Base-by-base conservation (phyloP, 2,329 filamentous ascomycete species). In the Coniella lustricola region DNA sequence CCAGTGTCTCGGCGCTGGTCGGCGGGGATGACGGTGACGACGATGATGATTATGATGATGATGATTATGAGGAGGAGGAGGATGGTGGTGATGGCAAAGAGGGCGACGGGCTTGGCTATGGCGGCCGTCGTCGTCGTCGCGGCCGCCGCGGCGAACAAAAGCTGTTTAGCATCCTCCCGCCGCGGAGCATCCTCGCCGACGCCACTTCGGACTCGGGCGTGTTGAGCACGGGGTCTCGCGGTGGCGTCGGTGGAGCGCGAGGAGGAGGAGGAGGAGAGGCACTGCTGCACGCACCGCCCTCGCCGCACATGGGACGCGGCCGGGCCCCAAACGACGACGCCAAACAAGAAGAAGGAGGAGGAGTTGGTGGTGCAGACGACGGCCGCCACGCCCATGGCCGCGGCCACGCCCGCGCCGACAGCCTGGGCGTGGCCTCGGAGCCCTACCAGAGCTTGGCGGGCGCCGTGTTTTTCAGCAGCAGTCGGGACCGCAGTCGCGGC, bases 101-200 rank as follows among this genome's bases (percentile, higher is more conserved):
- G n/a, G n/a, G n/a, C n/a, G n/a, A n/a, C n/a, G n/a, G n/a, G n/a
- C n/a, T n/a, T n/a, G n/a, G n/a, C n/a, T n/a, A n/a, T n/a, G n/a
- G n/a, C n/a, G n/a, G n/a, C n/a, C n/a, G n/a, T n/a, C n/a, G n/a
- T n/a, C n/a, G n/a, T n/a, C n/a, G n/a, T n/a, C n/a, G n/a, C n/a
- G 60, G 57, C 54, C n/a, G 61, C 59, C 44, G 60, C 59, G n/a
- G 60, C 57, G 29, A 64, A 65, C 14, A 81, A n/a, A n/a, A 79
- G 65, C 69, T 84, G 56, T 84, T 84, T 63, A 81, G 77, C 58
- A 82, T 84, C 55, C 64, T 84, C 41, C 79, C 79, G 34, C 76
- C 79, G 12, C 80, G 77, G 63, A 81, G 77, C 59, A 84, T 84
- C 56, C 72, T 84, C 4, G 75, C 76, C 35, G 77, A 80, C 55